Evolutionary conservation across 73 alveolate genomes (phyloP).

Genomic region (Paramecium tetraurelia): DNA sequence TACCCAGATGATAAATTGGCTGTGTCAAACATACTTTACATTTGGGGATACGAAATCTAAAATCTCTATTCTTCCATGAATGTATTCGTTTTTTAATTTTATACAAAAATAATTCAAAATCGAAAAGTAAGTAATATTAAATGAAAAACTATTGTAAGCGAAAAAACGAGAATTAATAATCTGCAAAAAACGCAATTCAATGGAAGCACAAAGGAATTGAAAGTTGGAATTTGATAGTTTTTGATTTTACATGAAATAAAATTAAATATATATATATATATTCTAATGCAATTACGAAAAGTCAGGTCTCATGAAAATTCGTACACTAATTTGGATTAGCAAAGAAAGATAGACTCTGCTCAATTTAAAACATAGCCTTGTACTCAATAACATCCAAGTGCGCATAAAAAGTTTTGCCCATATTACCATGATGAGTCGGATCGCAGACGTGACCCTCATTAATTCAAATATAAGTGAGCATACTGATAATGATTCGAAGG

Average conservation of each 20-base stretch:
- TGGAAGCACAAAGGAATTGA: neutral
- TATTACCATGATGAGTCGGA: constrained; percentile 73
- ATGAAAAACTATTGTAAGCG: neutral
- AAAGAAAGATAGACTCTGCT: neutral
- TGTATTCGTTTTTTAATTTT: neutral
- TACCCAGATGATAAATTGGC: neutral
- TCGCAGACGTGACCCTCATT: constrained; percentile 71
- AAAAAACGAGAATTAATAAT: neutral
- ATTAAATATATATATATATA: neutral
- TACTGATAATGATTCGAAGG: constrained; percentile 31
- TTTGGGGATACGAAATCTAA: neutral
- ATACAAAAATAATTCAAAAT: neutral
- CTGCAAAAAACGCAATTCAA: too few relatives aligned
- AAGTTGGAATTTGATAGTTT: neutral
- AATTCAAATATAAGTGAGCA: constrained; percentile 35
- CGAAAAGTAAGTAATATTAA: neutral
- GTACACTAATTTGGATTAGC: neutral
- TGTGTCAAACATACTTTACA: constrained; percentile 19
- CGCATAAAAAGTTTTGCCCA: constrained; percentile 67
- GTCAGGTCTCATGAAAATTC: neutral
- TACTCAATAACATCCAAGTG: constrained; percentile 6
- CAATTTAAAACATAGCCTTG: constrained; percentile 56
- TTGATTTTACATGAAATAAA: neutral
- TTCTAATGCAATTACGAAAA: neutral
- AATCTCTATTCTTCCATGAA: neutral